Base-by-base conservation (phyloP, 2,329 filamentous ascomycete genomes). In the Botryosphaeria dothidea region DNA sequence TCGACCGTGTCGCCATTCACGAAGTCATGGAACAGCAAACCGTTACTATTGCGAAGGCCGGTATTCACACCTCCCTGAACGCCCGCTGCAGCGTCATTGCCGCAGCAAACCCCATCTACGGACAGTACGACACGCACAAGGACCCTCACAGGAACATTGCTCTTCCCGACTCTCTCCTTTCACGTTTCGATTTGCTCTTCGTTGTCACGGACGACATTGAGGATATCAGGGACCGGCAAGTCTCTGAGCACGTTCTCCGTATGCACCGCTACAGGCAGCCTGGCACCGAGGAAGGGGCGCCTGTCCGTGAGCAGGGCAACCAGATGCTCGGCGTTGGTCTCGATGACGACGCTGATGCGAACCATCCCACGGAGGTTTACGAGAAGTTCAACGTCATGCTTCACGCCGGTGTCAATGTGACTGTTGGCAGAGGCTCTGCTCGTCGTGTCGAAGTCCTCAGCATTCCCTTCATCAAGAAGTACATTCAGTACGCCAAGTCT, bases 11-110 rank as follows among this genome's bases (percentile, higher is more conserved):
- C 3, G 95, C 95, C 52, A 99, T 99, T 71, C 95, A 99, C 86
- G 95, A 99, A 91, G 95, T 99, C 69, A 99, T 99, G 95, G 95
- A 99, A 80, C 95, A 99, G 81, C 95, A 99, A 80, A 99, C 95
- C 0, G 95, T 99, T 67, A 99, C 95, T 15, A 99, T 99, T 73
- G 95, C 95, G 61, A 99, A 99, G 81, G 95, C 95, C 1, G 95
- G 95, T 69, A 99, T 99, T 66, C 95, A 99, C 79, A 99, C 95
- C 0, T 97, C 93, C 2, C 84, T 99, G 66, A 99, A 99, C 74
- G 95, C 95, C 62, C 90, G 95, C 65, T 99, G 95, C 81, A 97
- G 93, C 79, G 95, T 99, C 67, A 87, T 99, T 71, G 95, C 95
- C 46, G 95, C 95, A 17, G 95, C 95, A 67, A 99, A 99, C 76